These are phyloP conservation scores for Mallotus nudiflorus DNA, from an alignment of 345 rosid species.

Conservation along the genomic window DNA sequence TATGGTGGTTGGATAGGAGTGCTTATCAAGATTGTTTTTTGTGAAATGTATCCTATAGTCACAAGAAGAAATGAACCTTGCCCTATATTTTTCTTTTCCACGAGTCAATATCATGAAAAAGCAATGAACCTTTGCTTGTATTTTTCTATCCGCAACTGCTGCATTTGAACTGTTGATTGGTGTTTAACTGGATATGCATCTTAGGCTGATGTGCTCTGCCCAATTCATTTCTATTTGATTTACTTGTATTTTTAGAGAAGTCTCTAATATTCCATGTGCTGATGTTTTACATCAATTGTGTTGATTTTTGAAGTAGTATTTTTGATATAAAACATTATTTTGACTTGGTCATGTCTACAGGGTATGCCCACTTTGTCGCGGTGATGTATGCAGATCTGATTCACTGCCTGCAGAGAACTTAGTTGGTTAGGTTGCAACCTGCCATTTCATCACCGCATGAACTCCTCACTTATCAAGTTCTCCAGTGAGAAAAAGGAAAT, in stretches of 20 bases:
- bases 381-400: constrained; percentile 77
- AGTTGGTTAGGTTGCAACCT: constrained; percentile 4
- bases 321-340: constrained; percentile 4
- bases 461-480: not conserved
- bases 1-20: not conserved
- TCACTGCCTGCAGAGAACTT: constrained; percentile 40
- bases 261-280: too few species aligned
- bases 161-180: not conserved
- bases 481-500: too few species aligned
- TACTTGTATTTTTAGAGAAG: too few species aligned
- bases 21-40: not conserved
- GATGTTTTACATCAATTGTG: too few species aligned
- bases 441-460: constrained; percentile 6
- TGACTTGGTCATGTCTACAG: constrained; percentile 40
- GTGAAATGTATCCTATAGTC: not conserved
- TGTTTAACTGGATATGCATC: not conserved
- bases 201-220: too few species aligned
- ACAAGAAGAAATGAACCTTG: not conserved
- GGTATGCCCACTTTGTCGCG: constrained; percentile 97
- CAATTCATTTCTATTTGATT: too few species aligned
- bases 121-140: too few species aligned
- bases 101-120: too few species aligned
- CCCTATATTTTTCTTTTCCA: not conserved
- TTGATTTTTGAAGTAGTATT: not conserved
- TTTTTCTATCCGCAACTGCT: not conserved